These are phyloP conservation scores for Ascochyta viciae-villosae DNA, from an alignment of 2,329 filamentous ascomycete species.

Conservation along the genomic window DNA sequence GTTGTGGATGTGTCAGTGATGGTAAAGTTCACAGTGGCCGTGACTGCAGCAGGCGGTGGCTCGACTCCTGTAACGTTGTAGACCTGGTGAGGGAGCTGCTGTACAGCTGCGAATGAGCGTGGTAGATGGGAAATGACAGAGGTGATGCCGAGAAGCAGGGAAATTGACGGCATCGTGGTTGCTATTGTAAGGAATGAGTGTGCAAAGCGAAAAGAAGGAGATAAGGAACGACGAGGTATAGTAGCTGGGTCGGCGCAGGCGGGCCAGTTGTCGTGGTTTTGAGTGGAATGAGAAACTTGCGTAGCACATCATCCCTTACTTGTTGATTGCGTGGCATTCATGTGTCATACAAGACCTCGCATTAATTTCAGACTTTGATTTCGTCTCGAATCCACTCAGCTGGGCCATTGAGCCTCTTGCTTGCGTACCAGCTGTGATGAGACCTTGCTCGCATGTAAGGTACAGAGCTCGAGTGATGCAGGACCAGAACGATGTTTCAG, in stretches of 20 bases:
- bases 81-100: slow-evolving; percentile 11
- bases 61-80: slow-evolving; percentile 13
- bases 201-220: not conserved
- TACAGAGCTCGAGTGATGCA: not conserved
- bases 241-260: not conserved
- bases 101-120: slow-evolving; percentile 4
- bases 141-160: slow-evolving; percentile 10
- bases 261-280: slow-evolving; percentile 16
- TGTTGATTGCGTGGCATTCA: slow-evolving; percentile 2
- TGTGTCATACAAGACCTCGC: slow-evolving; percentile 7
- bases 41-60: slow-evolving; percentile 15
- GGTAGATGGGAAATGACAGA: slow-evolving; percentile 10
- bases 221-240: slow-evolving; percentile 3
- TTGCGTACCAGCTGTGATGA: not conserved
- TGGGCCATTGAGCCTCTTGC: not conserved
- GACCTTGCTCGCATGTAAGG: not conserved
- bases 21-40: slow-evolving; percentile 14
- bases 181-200: slow-evolving; percentile 7
- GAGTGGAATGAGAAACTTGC: slow-evolving; percentile 7
- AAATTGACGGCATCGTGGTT: slow-evolving; percentile 8
- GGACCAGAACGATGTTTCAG: not conserved
- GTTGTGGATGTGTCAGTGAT: slow-evolving; percentile 33
- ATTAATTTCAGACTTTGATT: slow-evolving; percentile 1
- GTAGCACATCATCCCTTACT: slow-evolving; percentile 12
- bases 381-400: not conserved